Evolutionary conservation across 2,329 filamentous ascomycete genomes (phyloP).

Genomic region (Pseudogymnoascus pannorum): DNA sequence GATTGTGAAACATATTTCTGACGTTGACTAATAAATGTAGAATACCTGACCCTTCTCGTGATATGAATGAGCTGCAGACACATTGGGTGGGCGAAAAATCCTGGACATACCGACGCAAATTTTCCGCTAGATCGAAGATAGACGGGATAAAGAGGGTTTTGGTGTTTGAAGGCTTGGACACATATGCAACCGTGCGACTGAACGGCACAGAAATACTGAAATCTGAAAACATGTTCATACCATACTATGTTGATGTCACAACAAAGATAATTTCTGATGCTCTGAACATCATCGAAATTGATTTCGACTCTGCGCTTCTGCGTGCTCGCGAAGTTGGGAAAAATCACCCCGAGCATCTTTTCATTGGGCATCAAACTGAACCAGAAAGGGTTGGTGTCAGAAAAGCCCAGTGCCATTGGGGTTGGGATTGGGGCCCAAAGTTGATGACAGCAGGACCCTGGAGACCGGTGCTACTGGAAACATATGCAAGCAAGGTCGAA

Average conservation of each 20-base stretch:
- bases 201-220: constrained; percentile 46
- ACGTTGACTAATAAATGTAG: neutral
- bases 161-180: constrained; percentile 58
- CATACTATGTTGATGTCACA: constrained; percentile 47
- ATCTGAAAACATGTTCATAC: constrained; percentile 58
- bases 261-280: constrained; percentile 24
- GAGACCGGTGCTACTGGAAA: constrained; percentile 59
- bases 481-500: constrained; percentile 49
- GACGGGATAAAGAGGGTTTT: constrained; percentile 35
- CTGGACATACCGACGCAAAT: constrained; percentile 34
- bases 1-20: neutral
- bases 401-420: constrained; percentile 63
- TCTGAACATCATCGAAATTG: constrained; percentile 45
- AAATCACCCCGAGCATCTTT: constrained; percentile 38
- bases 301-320: constrained; percentile 38
- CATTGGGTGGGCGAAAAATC: constrained; percentile 42
- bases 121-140: constrained; percentile 19
- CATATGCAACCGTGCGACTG: constrained; percentile 50
- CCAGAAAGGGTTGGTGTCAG: constrained; percentile 41
- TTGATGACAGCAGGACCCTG: constrained; percentile 58
- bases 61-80: constrained; percentile 41
- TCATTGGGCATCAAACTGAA: constrained; percentile 23
- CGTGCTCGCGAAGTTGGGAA: constrained; percentile 37
- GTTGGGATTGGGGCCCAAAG: constrained; percentile 65
- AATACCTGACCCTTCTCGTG: constrained; percentile 42